Evolutionary conservation across 495 filamentous ascomycete species (phyloP).

Genomic region (Lentithecium fluviatile): DNA sequence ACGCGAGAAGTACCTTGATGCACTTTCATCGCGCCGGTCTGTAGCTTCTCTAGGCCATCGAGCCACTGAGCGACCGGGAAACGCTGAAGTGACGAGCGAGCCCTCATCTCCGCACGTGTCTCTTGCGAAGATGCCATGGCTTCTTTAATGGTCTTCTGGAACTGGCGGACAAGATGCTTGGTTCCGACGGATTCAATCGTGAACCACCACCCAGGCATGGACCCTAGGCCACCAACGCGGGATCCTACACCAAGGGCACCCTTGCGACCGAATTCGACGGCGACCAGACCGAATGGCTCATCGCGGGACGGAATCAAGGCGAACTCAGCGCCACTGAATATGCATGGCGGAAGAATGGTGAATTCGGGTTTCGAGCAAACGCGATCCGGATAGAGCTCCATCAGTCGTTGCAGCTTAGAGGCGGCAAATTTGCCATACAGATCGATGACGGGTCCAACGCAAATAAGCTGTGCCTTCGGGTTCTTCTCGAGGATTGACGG

Average conservation of each 20-base stretch:
- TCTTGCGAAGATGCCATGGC: slow-evolving; percentile 62
- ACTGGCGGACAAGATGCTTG: slow-evolving; percentile 68
- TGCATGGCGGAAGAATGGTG: slow-evolving; percentile 68
- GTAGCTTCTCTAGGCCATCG: slow-evolving; percentile 44
- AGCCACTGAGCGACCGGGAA: slow-evolving; percentile 60
- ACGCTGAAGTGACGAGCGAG: slow-evolving; percentile 71
- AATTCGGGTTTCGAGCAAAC: slow-evolving; percentile 78
- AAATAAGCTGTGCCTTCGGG: slow-evolving; percentile 66
- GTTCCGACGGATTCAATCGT: slow-evolving; percentile 69
- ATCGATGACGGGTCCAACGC: slow-evolving; percentile 72
- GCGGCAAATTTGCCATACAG: slow-evolving; percentile 77
- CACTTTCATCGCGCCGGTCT: slow-evolving; percentile 40
- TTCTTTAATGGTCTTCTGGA: slow-evolving; percentile 65
- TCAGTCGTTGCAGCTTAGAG: slow-evolving; percentile 67
- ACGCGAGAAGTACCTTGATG: not conserved
- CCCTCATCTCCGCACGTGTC: slow-evolving; percentile 66
- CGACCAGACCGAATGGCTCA: slow-evolving; percentile 79
- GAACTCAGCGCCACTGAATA: slow-evolving; percentile 78
- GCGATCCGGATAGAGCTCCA: slow-evolving; percentile 72
- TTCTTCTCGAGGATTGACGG: slow-evolving; percentile 68
- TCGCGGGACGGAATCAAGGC: slow-evolving; percentile 77
- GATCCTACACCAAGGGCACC: slow-evolving; percentile 74
- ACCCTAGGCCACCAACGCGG: slow-evolving; percentile 65
- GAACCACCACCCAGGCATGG: slow-evolving; percentile 80
- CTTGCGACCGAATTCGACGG: slow-evolving; percentile 77